Conservation (phyloP, 805 yeast species). For the Maudiozyma bulderi region DNA sequence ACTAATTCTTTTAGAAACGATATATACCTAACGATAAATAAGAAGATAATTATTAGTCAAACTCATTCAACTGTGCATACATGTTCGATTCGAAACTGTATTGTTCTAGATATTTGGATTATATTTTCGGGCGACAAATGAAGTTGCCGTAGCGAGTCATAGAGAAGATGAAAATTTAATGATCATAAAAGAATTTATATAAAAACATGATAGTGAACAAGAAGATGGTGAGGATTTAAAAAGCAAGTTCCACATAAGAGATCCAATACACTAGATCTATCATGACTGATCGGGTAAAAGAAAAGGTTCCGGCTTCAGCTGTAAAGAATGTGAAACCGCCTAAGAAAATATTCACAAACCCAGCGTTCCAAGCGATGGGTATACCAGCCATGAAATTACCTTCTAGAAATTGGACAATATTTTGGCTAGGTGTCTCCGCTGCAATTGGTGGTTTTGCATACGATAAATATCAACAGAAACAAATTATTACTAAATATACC, state of each 20-base stretch:
- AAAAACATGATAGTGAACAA: too few relatives aligned
- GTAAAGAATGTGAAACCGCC: conserved; percentile 8
- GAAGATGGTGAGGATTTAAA: too few relatives aligned
- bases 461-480: conserved; percentile 66
- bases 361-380: conserved; percentile 81
- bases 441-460: conserved; percentile 69
- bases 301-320: neutral
- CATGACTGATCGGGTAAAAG: neutral
- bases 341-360: conserved; percentile 35
- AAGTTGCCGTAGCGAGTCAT: too few relatives aligned
- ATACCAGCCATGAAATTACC: conserved; percentile 71
- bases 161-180: too few relatives aligned
- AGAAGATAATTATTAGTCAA: too few relatives aligned
- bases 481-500: conserved; percentile 57
- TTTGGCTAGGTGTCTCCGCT: conserved; percentile 61
- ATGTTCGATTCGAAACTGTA: too few relatives aligned
- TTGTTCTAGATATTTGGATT: too few relatives aligned
- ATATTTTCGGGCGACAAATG: too few relatives aligned
- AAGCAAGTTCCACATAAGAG: neutral
- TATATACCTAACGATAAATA: too few relatives aligned
- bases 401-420: conserved; percentile 86
- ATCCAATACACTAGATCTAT: neutral
- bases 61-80: too few relatives aligned
- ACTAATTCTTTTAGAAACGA: too few relatives aligned
- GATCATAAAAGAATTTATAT: too few relatives aligned